Conservation (phyloP, 2,329 filamentous ascomycete genomes). For the Sclerotiophoma versabilis region DNA sequence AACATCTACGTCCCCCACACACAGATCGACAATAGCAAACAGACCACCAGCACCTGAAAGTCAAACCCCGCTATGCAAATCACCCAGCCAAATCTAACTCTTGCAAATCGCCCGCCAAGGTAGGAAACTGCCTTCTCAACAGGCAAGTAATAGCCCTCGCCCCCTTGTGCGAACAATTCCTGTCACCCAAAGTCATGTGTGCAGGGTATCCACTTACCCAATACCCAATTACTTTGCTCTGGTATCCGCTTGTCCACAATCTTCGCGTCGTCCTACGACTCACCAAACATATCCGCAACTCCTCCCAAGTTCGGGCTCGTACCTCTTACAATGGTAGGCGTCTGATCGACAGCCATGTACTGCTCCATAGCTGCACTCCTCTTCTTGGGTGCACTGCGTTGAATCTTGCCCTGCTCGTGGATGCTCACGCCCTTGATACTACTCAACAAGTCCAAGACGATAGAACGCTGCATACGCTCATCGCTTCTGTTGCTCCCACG, state of each 20-base stretch:
- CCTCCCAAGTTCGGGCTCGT: slow-evolving; percentile 52
- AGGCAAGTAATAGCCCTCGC: not conserved
- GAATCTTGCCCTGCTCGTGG: slow-evolving; percentile 88
- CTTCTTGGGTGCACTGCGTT: slow-evolving; percentile 46
- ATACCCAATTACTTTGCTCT: not conserved
- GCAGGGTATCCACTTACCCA: not conserved
- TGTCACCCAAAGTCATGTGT: not conserved
- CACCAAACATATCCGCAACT: slow-evolving; percentile 55
- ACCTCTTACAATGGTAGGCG: slow-evolving; percentile 46
- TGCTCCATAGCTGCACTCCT: slow-evolving; percentile 47
- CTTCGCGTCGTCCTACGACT: slow-evolving; percentile 1
- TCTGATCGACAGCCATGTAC: slow-evolving; percentile 53
- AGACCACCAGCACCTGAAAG: not conserved
- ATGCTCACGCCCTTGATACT: slow-evolving; percentile 90
- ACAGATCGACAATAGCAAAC: not conserved
- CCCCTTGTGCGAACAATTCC: not conserved
- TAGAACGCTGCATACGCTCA: slow-evolving; percentile 77
- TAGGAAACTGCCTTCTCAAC: no score
- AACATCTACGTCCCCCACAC: not conserved
- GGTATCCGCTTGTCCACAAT: not conserved
- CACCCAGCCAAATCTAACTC: not conserved
- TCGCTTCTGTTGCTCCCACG: slow-evolving; percentile 58
- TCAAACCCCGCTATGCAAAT: slow-evolving; percentile 11
- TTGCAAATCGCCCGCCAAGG: no score
- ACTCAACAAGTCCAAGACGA: slow-evolving; percentile 84